Percentiles rank a stretch among this genome's conserved stretches.
Conservation (phyloP, 2,329 filamentous ascomycete species). For the Pseudogymnoascus sp. region DNA sequence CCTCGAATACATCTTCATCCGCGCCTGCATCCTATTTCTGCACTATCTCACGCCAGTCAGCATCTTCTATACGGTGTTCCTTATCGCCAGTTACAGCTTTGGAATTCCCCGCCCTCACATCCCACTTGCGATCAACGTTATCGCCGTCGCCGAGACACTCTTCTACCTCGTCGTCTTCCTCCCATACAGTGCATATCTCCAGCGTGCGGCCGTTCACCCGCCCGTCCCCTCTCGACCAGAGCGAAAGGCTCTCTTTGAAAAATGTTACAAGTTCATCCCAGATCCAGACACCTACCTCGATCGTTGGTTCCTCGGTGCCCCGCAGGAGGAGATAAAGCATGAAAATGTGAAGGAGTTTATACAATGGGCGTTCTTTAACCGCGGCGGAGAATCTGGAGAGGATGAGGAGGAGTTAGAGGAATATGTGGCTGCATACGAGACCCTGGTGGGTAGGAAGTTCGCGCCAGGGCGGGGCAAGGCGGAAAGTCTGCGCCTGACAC, state of each 20-base stretch:
- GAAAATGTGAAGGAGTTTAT: conserved; percentile 55
- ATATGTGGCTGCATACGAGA: conserved; percentile 44
- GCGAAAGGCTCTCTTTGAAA: conserved; percentile 41
- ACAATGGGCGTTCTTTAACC: conserved; percentile 51
- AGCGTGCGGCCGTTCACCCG: conserved; percentile 43
- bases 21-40: conserved; percentile 38
- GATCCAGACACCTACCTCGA: conserved; percentile 44
- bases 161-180: conserved; percentile 48
- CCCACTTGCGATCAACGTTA: conserved; percentile 28
- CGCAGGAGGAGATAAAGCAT: conserved; percentile 41
- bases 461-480: conserved; percentile 44
- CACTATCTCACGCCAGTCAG: conserved; percentile 42
- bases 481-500: conserved; percentile 44
- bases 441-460: conserved; percentile 40
- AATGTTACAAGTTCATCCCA: conserved; percentile 42
- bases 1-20: conserved; percentile 33
- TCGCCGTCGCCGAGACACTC: conserved; percentile 40
- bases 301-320: conserved; percentile 50
- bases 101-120: conserved; percentile 20
- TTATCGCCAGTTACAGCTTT: conserved; percentile 25
- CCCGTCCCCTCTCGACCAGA: conserved; percentile 34
- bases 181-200: conserved; percentile 42
- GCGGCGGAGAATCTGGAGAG: conserved; percentile 33
- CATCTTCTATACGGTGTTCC: conserved; percentile 36
- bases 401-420: conserved; percentile 47